phyloP scores from a whole-genome alignment of 495 filamentous ascomycete species.

The Tuber microsphaerosporum region DNA sequence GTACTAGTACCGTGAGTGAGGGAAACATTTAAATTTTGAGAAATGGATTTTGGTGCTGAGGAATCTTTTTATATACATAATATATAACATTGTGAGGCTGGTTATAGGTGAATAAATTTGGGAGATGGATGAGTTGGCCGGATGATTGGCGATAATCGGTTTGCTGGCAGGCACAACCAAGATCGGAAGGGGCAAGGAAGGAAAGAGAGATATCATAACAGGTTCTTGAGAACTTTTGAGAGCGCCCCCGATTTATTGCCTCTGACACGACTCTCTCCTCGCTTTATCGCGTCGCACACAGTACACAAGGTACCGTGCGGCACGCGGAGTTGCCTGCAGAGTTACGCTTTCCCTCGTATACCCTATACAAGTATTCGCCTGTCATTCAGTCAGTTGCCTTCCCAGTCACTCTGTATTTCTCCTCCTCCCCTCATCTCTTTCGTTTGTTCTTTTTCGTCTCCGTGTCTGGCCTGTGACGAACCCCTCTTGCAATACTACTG shows the following conservation, averaged over 20 bases:
- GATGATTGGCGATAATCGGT: conserved; percentile 22
- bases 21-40: neutral
- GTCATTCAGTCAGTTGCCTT: neutral
- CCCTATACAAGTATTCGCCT: too few species aligned
- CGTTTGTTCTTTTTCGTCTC: neutral
- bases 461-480: neutral
- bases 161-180: conserved; percentile 22
- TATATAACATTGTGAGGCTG: neutral
- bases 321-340: neutral
- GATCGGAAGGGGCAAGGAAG: conserved; percentile 16
- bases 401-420: neutral
- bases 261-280: neutral
- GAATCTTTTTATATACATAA: neutral
- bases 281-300: neutral
- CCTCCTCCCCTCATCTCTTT: neutral
- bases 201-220: conserved; percentile 4
- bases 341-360: neutral
- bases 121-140: conserved; percentile 25
- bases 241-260: neutral
- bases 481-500: neutral
- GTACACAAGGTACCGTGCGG: neutral
- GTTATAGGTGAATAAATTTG: neutral
- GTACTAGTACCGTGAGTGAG: neutral
- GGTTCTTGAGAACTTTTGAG: neutral
- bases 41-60: neutral